A percentile compares a stretch with the other conserved stretches of the same genome.
These are phyloP conservation scores for Botrytis deweyae DNA, from an alignment of 2,329 filamentous ascomycete genomes.

Conservation along the genomic window DNA sequence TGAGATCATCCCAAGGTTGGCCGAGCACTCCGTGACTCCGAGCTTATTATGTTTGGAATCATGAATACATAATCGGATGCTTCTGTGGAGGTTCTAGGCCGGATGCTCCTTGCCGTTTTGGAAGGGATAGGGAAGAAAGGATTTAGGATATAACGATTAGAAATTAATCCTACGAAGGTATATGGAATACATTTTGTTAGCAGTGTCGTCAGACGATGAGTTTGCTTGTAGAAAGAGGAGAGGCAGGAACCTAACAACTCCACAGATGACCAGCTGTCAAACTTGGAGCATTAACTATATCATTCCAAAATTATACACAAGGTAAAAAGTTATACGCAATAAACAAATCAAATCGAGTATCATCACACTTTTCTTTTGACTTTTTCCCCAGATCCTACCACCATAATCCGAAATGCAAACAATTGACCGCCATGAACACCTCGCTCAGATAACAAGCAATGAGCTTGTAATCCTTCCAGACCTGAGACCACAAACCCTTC, in stretches of 20 bases:
- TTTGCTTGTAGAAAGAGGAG: background rate
- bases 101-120: background rate
- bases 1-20: conserved; percentile 9
- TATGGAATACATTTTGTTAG: background rate
- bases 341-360: background rate
- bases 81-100: background rate
- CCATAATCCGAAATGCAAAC: background rate
- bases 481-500: background rate
- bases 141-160: background rate
- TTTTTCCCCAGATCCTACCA: conserved; percentile 5
- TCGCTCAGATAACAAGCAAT: conserved; percentile 10
- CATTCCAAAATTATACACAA: background rate
- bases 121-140: background rate
- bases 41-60: background rate
- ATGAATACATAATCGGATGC: background rate
- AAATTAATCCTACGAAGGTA: background rate
- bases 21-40: conserved; percentile 11
- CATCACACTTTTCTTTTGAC: background rate
- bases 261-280: background rate
- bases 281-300: background rate
- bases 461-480: conserved; percentile 11
- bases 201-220: background rate
- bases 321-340: background rate
- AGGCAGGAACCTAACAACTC: background rate
- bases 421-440: conserved; percentile 3